Conservation (phyloP, 345 rosid species). For the Viola odorata region DNA sequence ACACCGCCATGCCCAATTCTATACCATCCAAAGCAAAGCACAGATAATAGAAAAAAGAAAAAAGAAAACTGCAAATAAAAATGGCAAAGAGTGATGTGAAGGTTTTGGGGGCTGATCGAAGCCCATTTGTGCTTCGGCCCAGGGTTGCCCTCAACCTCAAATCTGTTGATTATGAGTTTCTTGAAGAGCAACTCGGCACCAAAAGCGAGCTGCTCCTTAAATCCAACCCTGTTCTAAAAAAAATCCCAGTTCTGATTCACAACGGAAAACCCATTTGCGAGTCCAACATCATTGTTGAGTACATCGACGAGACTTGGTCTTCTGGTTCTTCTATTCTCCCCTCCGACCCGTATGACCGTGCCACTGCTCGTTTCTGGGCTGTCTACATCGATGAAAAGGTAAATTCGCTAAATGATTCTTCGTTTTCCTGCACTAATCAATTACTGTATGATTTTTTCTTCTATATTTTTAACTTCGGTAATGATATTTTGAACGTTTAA, state of each 20-base stretch:
- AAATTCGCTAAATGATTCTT: background rate
- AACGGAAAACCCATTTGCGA: conserved; percentile 52
- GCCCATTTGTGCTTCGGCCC: conserved; percentile 70
- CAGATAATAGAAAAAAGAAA: too few relatives aligned
- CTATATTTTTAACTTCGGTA: background rate
- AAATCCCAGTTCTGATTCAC: conserved; percentile 72
- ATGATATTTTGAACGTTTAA: background rate
- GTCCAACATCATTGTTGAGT: conserved; percentile 58
- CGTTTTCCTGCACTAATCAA: background rate
- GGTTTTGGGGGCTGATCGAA: conserved; percentile 68
- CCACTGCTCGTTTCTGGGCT: conserved; percentile 77
- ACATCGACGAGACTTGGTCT: conserved; percentile 66
- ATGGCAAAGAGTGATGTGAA: conserved; percentile 31
- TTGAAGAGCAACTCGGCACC: conserved; percentile 40
- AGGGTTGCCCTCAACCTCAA: conserved; percentile 68
- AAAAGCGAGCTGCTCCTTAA: conserved; percentile 65
- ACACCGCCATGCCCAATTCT: too few relatives aligned
- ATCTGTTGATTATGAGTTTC: conserved; percentile 49
- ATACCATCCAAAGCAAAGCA: too few relatives aligned
- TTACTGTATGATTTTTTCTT: background rate
- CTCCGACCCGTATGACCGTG: conserved; percentile 55
- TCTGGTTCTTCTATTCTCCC: conserved; percentile 61
- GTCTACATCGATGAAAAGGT: conserved; percentile 69
- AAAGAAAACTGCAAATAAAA: too few relatives aligned
- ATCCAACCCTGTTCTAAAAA: conserved; percentile 73